A percentile compares a stretch with the other conserved stretches of the same genome.
Evolutionary conservation across 805 yeast genomes (phyloP).

Genomic region (Cyberlindnera nakhonratchasimensis): DNA sequence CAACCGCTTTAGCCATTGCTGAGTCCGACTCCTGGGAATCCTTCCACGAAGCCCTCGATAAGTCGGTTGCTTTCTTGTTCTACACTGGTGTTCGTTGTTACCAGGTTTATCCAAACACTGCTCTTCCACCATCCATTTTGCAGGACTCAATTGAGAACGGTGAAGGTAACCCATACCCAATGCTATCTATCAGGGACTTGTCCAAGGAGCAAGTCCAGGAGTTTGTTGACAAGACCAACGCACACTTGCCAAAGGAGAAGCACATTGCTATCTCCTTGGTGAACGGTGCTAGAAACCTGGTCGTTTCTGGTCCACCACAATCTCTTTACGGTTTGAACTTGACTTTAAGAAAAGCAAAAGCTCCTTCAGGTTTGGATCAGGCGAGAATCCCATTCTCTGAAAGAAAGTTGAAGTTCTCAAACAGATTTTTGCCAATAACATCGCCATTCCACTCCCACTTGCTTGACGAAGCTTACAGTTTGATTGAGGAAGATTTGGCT

Average conservation of each 20-base stretch:
- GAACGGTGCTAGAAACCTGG: constrained; percentile 95
- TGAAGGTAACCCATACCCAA: constrained; percentile 96
- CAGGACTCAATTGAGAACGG: constrained; percentile 90
- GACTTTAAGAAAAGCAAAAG: constrained; percentile 89
- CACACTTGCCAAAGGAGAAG: constrained; percentile 88
- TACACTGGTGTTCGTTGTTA: constrained; percentile 92
- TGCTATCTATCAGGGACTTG: constrained; percentile 92
- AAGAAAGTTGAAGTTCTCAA: constrained; percentile 90
- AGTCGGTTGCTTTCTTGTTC: constrained; percentile 82
- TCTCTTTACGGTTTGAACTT: constrained; percentile 93
- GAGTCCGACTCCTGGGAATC: constrained; percentile 81
- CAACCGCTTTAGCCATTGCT: constrained; percentile 90
- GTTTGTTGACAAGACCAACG: constrained; percentile 82
- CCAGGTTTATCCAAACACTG: constrained; percentile 87
- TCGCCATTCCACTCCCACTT: constrained; percentile 96
- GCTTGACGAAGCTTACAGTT: constrained; percentile 65
- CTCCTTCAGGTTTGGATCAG: constrained; percentile 92
- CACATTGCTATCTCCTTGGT: constrained; percentile 87
- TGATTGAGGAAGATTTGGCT: constrained; percentile 63
- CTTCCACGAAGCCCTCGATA: constrained; percentile 65
- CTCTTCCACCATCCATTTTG: constrained; percentile 88
- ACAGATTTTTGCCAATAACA: constrained; percentile 90
- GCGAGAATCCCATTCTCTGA: constrained; percentile 90
- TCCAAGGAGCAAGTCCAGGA: constrained; percentile 73
- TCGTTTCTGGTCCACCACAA: constrained; percentile 97